phyloP scores from a whole-genome alignment of 2,329 filamentous ascomycete species.

The Trichoderma sp. region DNA sequence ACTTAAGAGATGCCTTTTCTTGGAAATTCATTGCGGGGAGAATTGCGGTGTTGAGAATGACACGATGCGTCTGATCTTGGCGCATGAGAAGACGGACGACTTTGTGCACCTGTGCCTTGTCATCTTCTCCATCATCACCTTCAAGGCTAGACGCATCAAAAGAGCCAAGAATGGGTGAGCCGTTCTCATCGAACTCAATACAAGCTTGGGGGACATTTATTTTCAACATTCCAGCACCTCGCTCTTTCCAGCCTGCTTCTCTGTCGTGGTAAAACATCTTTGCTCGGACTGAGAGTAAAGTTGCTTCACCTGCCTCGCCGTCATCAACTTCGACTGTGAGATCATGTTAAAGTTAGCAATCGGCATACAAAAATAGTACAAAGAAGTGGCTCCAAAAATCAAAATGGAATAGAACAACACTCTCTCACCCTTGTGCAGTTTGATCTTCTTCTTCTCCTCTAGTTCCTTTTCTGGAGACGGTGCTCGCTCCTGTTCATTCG shows the following conservation, averaged over 20 bases:
- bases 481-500: constrained; percentile 46
- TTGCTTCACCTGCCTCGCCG: constrained; percentile 80
- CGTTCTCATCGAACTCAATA: constrained; percentile 54
- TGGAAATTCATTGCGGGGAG: constrained; percentile 78
- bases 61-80: constrained; percentile 81
- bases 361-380: not conserved
- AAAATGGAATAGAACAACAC: not conserved
- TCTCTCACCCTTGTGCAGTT: constrained; percentile 66
- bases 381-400: not conserved
- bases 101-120: constrained; percentile 34
- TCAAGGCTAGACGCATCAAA: constrained; percentile 56
- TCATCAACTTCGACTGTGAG: constrained; percentile 68
- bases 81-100: constrained; percentile 80
- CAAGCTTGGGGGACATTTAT: constrained; percentile 69
- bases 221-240: constrained; percentile 79
- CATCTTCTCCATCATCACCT: constrained; percentile 29
- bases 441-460: constrained; percentile 64
- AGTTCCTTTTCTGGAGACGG: constrained; percentile 52
- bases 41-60: constrained; percentile 82
- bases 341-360: constrained; percentile 27
- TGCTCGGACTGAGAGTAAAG: constrained; percentile 70
- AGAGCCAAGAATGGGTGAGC: constrained; percentile 47
- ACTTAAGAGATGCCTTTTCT: constrained; percentile 70
- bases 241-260: constrained; percentile 79
- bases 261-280: constrained; percentile 82